These are phyloP conservation scores for Lasiodiplodia sp. DNA, from an alignment of 2,329 filamentous ascomycete genomes.

Conservation along the genomic window DNA sequence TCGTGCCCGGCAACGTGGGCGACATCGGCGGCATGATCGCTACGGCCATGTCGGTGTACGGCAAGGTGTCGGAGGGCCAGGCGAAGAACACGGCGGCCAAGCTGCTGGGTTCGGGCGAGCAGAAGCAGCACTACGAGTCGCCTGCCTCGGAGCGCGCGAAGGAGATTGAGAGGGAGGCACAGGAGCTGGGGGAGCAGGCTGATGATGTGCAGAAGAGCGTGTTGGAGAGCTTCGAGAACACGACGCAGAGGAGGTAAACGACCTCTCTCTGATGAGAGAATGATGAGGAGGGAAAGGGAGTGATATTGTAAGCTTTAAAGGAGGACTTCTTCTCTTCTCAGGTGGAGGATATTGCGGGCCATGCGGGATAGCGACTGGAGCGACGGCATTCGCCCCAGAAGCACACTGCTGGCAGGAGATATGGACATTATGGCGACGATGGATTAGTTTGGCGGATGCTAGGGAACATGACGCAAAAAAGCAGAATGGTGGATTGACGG, in stretches of 20 bases:
- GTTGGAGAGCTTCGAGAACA: constrained; percentile 31
- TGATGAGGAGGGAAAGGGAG: neutral
- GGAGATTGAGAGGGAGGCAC: constrained; percentile 28
- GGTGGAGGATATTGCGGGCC: neutral
- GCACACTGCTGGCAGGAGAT: neutral
- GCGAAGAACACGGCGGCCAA: constrained; percentile 69
- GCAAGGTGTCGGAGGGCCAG: constrained; percentile 86
- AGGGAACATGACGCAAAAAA: neutral
- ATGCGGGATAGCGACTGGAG: too few species aligned
- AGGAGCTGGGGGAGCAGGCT: constrained; percentile 30
- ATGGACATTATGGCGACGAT: neutral
- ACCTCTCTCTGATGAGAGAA: neutral
- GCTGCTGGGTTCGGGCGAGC: constrained; percentile 31
- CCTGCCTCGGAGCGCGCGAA: constrained; percentile 7
- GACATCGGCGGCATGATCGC: constrained; percentile 98
- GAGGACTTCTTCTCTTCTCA: neutral
- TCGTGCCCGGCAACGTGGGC: constrained; percentile 95
- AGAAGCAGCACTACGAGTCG: neutral
- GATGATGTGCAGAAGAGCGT: constrained; percentile 31
- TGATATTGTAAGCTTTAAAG: neutral
- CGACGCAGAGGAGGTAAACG: constrained; percentile 27
- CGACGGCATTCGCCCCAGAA: too few species aligned
- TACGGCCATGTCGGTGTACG: constrained; percentile 92
- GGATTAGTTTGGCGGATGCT: neutral
- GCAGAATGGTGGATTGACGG: constrained; percentile 1